A percentile compares a stretch with the other conserved stretches of the same genome.
These are phyloP conservation scores for Geotrichum citri-aurantii DNA, from an alignment of 1,139 yeast species.

Conservation along the genomic window DNA sequence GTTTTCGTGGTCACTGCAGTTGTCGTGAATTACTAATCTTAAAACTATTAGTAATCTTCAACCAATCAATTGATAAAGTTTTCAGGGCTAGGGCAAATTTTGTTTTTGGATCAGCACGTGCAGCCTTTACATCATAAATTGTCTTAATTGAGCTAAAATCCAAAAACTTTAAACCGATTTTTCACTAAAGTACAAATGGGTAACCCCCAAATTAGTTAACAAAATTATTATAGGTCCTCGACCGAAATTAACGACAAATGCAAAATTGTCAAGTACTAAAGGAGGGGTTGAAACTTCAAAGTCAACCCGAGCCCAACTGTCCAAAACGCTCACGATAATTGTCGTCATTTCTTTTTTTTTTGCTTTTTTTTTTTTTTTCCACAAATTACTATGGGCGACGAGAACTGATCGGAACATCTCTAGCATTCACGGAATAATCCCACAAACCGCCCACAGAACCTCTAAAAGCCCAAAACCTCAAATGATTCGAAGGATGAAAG, in stretches of 20 bases:
- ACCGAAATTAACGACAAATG: neutral
- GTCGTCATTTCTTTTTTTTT: neutral
- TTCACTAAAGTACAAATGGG: neutral
- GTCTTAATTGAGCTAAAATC: neutral
- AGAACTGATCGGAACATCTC: neutral
- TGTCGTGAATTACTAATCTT: neutral
- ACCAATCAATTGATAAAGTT: neutral
- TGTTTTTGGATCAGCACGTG: neutral
- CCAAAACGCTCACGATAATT: neutral
- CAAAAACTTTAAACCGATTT: neutral
- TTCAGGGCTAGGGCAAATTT: neutral
- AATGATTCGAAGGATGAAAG: neutral
- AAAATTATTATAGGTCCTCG: neutral
- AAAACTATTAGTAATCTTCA: neutral
- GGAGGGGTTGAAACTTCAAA: neutral
- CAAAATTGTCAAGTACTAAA: neutral
- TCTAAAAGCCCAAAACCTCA: neutral
- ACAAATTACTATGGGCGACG: neutral
- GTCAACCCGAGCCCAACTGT: neutral
- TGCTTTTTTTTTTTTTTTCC: neutral
- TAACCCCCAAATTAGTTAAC: neutral
- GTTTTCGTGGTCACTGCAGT: neutral
- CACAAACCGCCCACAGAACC: neutral
- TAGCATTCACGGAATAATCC: neutral
- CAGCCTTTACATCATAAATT: neutral